These are phyloP conservation scores for Alternaria incomplexa DNA, from an alignment of 2,329 filamentous ascomycete species.

Conservation along the genomic window DNA sequence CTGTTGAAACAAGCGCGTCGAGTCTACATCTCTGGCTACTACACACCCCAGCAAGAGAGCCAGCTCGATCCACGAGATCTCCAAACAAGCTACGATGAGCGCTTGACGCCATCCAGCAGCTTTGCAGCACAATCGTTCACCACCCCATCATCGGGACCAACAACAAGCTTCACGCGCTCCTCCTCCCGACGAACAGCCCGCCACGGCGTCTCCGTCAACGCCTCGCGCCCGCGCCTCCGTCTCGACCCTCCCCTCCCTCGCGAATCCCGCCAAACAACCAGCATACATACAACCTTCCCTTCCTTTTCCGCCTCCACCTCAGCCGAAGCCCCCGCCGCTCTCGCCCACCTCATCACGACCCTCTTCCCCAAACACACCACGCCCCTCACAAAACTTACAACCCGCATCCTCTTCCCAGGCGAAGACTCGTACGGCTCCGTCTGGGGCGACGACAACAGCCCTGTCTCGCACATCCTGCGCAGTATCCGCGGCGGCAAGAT, in stretches of 20 bases:
- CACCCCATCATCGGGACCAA: background rate
- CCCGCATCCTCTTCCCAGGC: constrained; percentile 51
- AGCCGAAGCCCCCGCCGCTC: constrained; percentile 30
- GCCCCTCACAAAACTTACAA: constrained; percentile 40
- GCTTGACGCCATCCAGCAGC: constrained; percentile 22
- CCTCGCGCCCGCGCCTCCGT: constrained; percentile 24
- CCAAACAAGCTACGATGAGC: constrained; percentile 15
- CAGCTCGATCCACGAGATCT: background rate
- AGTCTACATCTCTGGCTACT: constrained; percentile 51
- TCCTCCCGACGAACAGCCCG: background rate
- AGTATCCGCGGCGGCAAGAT: constrained; percentile 49
- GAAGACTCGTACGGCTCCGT: constrained; percentile 45
- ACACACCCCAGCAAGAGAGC: constrained; percentile 20
- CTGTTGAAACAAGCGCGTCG: constrained; percentile 50
- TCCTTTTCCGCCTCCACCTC: constrained; percentile 22
- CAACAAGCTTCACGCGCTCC: constrained; percentile 3
- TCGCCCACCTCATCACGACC: constrained; percentile 41
- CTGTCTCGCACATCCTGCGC: constrained; percentile 45
- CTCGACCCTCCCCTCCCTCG: constrained; percentile 12
- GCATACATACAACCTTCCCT: constrained; percentile 6
- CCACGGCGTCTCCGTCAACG: constrained; percentile 2
- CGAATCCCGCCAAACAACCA: background rate
- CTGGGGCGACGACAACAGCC: constrained; percentile 49
- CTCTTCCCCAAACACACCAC: constrained; percentile 33
- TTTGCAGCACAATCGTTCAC: constrained; percentile 17